These are phyloP conservation scores for Jamesozyma jinghongensis DNA, from an alignment of 805 yeast genomes.

Conservation along the genomic window DNA sequence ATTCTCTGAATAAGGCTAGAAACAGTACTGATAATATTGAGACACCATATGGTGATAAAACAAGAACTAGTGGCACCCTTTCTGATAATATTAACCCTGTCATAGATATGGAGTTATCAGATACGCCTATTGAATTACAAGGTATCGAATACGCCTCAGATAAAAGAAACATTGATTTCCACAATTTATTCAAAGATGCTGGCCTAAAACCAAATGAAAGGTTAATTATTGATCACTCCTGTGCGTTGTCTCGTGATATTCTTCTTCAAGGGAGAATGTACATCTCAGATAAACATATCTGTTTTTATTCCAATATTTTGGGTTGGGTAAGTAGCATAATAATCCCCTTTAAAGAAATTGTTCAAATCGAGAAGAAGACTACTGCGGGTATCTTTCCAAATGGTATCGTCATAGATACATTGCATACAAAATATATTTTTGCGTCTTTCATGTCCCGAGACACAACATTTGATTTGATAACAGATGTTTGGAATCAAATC, in stretches of 20 bases:
- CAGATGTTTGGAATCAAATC: conserved; percentile 53
- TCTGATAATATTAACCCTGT: conserved; percentile 12
- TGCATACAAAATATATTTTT: conserved; percentile 55
- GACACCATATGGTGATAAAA: conserved; percentile 1
- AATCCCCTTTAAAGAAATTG: conserved; percentile 54
- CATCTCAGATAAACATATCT: conserved; percentile 46
- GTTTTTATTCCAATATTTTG: conserved; percentile 59
- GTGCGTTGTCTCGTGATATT: conserved; percentile 65
- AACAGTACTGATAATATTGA: conserved; percentile 5
- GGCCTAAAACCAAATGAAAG: conserved; percentile 39
- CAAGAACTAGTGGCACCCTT: conserved; percentile 15
- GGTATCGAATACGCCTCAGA: conserved; percentile 34
- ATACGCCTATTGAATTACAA: conserved; percentile 11
- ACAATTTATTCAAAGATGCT: conserved; percentile 43
- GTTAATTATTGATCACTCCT: conserved; percentile 51
- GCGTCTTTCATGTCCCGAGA: conserved; percentile 63
- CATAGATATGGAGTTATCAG: conserved; percentile 10
- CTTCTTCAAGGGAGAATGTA: conserved; percentile 63
- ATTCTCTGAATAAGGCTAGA: conserved; percentile 13
- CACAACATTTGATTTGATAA: conserved; percentile 41
- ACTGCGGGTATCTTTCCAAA: conserved; percentile 67
- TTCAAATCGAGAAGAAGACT: conserved; percentile 55
- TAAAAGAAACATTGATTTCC: conserved; percentile 53
- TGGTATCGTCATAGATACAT: conserved; percentile 54
- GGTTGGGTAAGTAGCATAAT: conserved; percentile 59